Evolutionary conservation across 2,329 filamentous ascomycete species (phyloP).

Genomic region (Diaporthe helianthi): DNA sequence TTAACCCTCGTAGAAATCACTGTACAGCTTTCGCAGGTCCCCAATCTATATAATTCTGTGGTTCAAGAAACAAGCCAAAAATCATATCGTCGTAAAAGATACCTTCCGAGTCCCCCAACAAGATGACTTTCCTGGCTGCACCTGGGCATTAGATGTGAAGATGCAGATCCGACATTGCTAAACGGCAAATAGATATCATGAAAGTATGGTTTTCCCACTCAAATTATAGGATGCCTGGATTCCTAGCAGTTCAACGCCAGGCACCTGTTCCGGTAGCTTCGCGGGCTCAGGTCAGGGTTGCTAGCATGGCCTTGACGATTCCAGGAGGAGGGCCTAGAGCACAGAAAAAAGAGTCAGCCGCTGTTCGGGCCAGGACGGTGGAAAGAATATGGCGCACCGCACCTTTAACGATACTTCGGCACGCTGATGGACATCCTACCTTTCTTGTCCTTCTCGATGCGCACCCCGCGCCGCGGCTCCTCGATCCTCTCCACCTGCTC

Average conservation of each 20-base stretch:
- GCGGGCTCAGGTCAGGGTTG: constrained; percentile 67
- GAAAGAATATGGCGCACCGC: constrained; percentile 45
- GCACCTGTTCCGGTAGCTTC: constrained; percentile 9
- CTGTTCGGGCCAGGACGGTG: constrained; percentile 20
- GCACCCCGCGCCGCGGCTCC: constrained; percentile 63
- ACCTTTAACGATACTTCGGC: constrained; percentile 71
- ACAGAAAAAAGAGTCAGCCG: constrained; percentile 27
- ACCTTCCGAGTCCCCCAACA: constrained; percentile 2
- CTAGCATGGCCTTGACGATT: constrained; percentile 73
- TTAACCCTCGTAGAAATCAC: background rate
- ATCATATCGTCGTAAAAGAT: constrained; percentile 32
- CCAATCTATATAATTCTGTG: constrained; percentile 28
- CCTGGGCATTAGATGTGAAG: constrained; percentile 6
- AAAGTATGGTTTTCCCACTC: constrained; percentile 15
- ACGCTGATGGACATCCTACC: constrained; percentile 92
- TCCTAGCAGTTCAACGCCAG: background rate
- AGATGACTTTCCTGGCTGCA: background rate
- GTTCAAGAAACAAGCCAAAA: background rate
- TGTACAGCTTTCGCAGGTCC: background rate
- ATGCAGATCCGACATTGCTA: constrained; percentile 11
- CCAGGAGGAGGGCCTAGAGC: constrained; percentile 66
- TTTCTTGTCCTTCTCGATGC: constrained; percentile 90
- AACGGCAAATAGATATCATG: constrained; percentile 20
- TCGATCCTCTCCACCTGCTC: constrained; percentile 63
- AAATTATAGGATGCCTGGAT: background rate